Base-by-base conservation (phyloP, 176 grass and related monocot genomes). In the Avena eriantha region DNA sequence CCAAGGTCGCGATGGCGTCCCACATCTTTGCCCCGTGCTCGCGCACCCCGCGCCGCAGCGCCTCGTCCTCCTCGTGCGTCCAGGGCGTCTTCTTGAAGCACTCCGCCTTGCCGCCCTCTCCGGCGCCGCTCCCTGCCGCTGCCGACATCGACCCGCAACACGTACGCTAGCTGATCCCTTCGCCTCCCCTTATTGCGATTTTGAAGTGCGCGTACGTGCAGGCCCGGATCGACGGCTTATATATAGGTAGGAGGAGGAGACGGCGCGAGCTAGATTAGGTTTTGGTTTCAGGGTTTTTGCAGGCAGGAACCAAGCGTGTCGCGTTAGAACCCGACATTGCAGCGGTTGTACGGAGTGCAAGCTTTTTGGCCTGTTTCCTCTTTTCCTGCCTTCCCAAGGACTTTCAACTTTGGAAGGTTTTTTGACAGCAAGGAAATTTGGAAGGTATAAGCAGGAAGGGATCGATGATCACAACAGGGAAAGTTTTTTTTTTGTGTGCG, bases 21-120 rank as follows among this genome's bases (percentile, higher is more conserved):
- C 92, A 94, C 70, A 84, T 97, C 85, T 87, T 87, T 2, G 80
- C 39, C 8, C 88, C 90, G 59, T 94, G 90, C 34, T 73, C 81
- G 16, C 87, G 83, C 77, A 94, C 90, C 35, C 81, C 71, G 2
- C 81, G 77, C 11, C 55, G 85, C 71, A 97, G 90, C 81, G 65
- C 79, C 14, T 82, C 66, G 48, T 97, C 90, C 87, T 94, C 92
- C 47, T 86, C 87, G 10, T 55, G 86, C 65, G 86, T 91, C 95
- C 95, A 97, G 5, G 92, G 87, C 24, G 80, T 91, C 86, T 97
- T 92, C 70, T 84, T 85, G 79, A 76, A 82, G 51, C 46, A 16
- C 22, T 45, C 78, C 33, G 53, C 35, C 35, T 39, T 72, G 64
- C 17, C 65, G 5, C 43, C 60, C 13, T 15, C 59, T 19, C 16